Conservation (phyloP, 768 basidiomycete genomes). For the Hortiboletus campestris region DNA sequence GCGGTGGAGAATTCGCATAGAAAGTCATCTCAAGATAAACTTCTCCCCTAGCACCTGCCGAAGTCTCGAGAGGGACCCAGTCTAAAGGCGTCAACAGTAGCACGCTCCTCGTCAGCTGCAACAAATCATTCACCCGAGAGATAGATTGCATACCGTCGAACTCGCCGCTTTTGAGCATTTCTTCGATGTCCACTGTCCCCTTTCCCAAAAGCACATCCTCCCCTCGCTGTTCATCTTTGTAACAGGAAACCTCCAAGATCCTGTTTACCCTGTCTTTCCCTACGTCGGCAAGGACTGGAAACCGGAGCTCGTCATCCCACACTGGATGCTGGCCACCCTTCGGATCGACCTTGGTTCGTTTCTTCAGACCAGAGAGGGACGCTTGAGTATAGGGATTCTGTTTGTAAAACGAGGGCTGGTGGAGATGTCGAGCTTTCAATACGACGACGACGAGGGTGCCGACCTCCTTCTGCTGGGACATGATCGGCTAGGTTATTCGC, state of each 20-base stretch:
- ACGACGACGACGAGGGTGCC: conserved; percentile 86
- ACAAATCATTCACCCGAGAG: neutral
- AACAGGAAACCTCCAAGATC: conserved; percentile 73
- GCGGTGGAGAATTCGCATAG: conserved; percentile 68
- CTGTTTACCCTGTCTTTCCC: conserved; percentile 47
- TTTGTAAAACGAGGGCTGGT: conserved; percentile 85
- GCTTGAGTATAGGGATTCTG: conserved; percentile 84
- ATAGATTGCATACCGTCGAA: conserved; percentile 73
- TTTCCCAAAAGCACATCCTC: conserved; percentile 76
- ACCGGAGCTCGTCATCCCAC: conserved; percentile 88
- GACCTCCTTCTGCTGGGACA: conserved; percentile 45
- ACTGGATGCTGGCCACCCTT: conserved; percentile 92
- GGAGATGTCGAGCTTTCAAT: conserved; percentile 81
- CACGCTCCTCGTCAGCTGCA: conserved; percentile 3
- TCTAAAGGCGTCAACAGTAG: conserved; percentile 47
- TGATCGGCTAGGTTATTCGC: neutral
- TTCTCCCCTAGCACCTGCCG: conserved; percentile 74
- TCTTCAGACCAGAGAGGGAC: conserved; percentile 55
- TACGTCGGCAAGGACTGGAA: conserved; percentile 62
- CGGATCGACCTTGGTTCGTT: conserved; percentile 69
- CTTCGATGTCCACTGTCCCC: conserved; percentile 69
- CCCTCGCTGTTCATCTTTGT: conserved; percentile 68
- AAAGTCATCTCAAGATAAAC: conserved; percentile 93
- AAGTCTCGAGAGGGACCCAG: conserved; percentile 61
- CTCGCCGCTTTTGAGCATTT: conserved; percentile 81